Evolutionary conservation across 306 rosid genomes (phyloP).

Genomic region (Trichosanthes cucumerina): DNA sequence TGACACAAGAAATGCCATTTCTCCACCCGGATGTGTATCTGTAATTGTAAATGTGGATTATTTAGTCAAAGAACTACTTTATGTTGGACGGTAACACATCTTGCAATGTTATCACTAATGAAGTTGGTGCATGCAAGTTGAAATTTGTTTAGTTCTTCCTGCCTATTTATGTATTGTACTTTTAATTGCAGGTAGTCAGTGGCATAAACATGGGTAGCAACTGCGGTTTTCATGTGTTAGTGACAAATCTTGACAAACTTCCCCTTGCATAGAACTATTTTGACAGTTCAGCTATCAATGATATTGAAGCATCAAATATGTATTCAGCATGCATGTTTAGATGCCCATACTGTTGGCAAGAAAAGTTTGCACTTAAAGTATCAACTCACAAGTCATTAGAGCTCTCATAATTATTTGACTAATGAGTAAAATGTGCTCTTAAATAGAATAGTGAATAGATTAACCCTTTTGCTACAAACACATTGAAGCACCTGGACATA

Average conservation of each 20-base stretch:
- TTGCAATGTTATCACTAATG: background rate
- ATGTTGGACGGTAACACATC: background rate
- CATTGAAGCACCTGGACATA: background rate
- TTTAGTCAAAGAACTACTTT: background rate
- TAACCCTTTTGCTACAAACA: background rate
- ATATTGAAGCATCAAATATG: background rate
- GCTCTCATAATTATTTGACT: background rate
- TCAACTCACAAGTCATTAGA: background rate
- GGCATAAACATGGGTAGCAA: conserved; percentile 96
- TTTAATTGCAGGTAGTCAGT: conserved; percentile 61
- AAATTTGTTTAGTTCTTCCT: background rate
- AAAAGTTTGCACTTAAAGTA: background rate
- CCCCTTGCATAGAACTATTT: background rate
- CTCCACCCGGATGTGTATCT: background rate
- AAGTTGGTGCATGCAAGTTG: background rate
- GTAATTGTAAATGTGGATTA: background rate
- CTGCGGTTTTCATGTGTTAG: conserved; percentile 82
- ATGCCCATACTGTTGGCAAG: background rate
- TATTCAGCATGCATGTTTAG: background rate
- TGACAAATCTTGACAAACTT: conserved; percentile 7
- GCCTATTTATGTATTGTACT: conserved; percentile 12
- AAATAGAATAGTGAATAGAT: background rate
- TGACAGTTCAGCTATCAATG: background rate
- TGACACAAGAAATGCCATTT: background rate
- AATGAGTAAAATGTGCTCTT: background rate